Conservation (phyloP, 352 stramenopile genomes). For the Phytopythium sindhum region DNA sequence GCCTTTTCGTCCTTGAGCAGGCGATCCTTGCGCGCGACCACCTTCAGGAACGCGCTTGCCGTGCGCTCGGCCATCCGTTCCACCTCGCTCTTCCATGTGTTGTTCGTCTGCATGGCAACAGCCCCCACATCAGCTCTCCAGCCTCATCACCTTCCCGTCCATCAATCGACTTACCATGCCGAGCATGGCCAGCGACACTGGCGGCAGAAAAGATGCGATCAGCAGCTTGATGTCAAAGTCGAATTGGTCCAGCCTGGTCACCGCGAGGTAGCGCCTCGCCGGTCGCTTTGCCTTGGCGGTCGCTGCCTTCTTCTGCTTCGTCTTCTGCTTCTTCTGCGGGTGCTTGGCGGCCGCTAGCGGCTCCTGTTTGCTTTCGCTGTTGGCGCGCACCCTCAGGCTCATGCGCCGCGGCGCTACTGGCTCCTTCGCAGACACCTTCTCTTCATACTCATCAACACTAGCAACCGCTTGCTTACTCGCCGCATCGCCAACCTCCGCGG, state of each 20-base stretch:
- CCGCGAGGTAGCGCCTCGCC: constrained; percentile 12
- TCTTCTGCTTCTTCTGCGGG: background rate
- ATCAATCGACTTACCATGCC: constrained; percentile 47
- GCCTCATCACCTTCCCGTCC: background rate
- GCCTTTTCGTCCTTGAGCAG: constrained; percentile 50
- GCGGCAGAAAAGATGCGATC: constrained; percentile 40
- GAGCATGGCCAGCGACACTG: constrained; percentile 37
- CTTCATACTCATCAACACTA: background rate
- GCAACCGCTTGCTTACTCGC: background rate
- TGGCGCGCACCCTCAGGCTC: background rate
- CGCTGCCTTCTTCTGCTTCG: constrained; percentile 4
- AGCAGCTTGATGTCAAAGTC: constrained; percentile 43
- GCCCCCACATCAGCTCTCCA: constrained; percentile 6
- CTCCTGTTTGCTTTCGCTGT: background rate
- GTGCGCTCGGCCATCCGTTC: constrained; percentile 48
- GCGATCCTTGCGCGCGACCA: constrained; percentile 21
- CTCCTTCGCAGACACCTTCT: background rate
- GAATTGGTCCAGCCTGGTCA: constrained; percentile 53
- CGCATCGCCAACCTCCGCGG: background rate
- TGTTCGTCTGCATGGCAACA: constrained; percentile 39
- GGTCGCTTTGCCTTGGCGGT: background rate
- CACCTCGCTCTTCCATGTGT: constrained; percentile 34
- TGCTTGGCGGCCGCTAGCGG: background rate
- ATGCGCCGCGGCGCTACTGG: background rate
- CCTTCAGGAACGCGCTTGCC: constrained; percentile 34